Percentiles rank a stretch among this genome's conserved stretches.
Evolutionary conservation across 768 basidiomycete genomes (phyloP).

Genomic region (Cystofilobasidium bisporidii): DNA sequence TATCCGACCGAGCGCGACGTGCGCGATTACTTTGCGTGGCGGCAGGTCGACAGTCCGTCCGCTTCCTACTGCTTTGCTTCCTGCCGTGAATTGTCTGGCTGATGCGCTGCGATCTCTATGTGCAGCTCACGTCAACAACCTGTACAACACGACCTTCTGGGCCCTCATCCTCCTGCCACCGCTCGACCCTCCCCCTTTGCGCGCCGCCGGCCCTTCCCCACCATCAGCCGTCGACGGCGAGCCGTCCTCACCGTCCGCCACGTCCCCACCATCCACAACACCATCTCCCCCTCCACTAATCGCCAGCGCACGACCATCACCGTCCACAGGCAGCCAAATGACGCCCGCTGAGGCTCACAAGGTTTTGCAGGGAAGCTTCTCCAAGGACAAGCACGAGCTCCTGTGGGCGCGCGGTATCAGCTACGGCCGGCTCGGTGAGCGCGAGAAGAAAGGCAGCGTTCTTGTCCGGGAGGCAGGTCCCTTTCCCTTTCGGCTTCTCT

Average conservation of each 20-base stretch:
- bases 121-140: conserved; percentile 90
- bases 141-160: conserved; percentile 96
- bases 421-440: conserved; percentile 63
- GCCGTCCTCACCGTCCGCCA: no score
- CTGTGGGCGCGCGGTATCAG: conserved; percentile 70
- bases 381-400: conserved; percentile 84
- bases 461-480: conserved; percentile 56
- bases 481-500: neutral
- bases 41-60: conserved; percentile 85
- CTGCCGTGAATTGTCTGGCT: neutral
- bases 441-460: conserved; percentile 77
- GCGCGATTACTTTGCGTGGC: conserved; percentile 89
- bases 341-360: conserved; percentile 21
- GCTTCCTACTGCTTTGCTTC: no score
- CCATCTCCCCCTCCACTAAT: no score
- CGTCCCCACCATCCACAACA: neutral
- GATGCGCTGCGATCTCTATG: neutral
- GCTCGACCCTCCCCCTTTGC: neutral
- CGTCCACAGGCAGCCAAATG: neutral
- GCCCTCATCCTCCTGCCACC: conserved; percentile 61
- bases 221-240: neutral
- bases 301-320: neutral
- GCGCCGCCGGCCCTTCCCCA: neutral
- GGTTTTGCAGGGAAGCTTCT: conserved; percentile 64
- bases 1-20: conserved; percentile 67